Base-by-base conservation (phyloP, 2,329 filamentous ascomycete genomes). In the Colletotrichum horii region DNA sequence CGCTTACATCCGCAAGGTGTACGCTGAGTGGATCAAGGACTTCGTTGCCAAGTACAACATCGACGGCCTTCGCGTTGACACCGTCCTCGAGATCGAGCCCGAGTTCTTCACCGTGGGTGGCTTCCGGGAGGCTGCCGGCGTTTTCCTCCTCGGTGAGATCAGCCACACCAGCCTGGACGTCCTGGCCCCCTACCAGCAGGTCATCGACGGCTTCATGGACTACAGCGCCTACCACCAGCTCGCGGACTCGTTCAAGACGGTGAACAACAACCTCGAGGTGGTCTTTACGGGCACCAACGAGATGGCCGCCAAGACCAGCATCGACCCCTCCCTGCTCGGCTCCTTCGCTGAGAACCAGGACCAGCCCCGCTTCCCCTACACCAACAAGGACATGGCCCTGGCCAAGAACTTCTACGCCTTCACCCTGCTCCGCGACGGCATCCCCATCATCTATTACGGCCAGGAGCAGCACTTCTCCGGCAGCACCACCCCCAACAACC, bases 401-500 rank as follows among this genome's bases (percentile, higher is more conserved):
- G 88, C 91, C 62, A 90, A 91, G 82, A 94, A 94, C 78, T 86
- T 90, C 8, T 85, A 93, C 65, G 87, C 91, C 0, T 93, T 91
- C 79, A 89, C 89, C 30, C 88, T 94, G 55, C 87, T 94, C 24
- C 85, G 85, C 1, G 87, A 92, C 74, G 92, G 92, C 24, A 90
- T 93, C 56, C 91, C 92, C 1, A 91, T 93, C 70, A 86, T 93
- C 38, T 94, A 93, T 82, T 89, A 93, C 78, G 92, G 92, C 52
- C 91, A 92, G 77, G 92, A 94, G 82, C 92, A 94, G 79, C 90
- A 89, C 77, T 91, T 88, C 80, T 80, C 84, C 4, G 86, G 85
- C 24, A 85, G 82, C 38, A 83, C 83, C 67, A 90, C 89, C 15
- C 83, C 87, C 1, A 87, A 85, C 70, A 88, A 89, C 79, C 89